Percentiles rank a stretch among this genome's conserved stretches.
Evolutionary conservation across 768 basidiomycete genomes (phyloP).

Genomic region (Amanita rubescens): DNA sequence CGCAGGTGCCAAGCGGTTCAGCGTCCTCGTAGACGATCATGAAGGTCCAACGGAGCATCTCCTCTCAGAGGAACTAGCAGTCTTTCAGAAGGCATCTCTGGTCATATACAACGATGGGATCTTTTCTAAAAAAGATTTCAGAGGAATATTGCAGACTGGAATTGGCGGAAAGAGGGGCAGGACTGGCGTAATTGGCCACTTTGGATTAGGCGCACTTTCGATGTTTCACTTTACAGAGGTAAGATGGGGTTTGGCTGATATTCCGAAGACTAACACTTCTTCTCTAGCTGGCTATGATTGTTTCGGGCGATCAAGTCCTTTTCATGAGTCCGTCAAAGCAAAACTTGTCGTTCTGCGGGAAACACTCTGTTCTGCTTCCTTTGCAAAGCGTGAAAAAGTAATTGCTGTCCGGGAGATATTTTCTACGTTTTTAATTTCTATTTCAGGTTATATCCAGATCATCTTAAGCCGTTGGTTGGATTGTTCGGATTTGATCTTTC

Average conservation of each 20-base stretch:
- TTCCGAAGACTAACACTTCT: background rate
- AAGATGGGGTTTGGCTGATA: background rate
- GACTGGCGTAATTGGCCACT: constrained; percentile 38
- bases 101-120: constrained; percentile 37
- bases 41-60: constrained; percentile 10
- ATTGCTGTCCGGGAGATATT: background rate
- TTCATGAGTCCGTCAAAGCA: constrained; percentile 41
- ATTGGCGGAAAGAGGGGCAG: constrained; percentile 34
- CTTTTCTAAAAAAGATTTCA: constrained; percentile 36
- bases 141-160: constrained; percentile 37
- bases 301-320: constrained; percentile 24
- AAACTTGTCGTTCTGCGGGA: constrained; percentile 29
- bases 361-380: constrained; percentile 23
- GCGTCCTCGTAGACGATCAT: constrained; percentile 31
- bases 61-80: constrained; percentile 27
- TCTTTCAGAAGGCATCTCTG: constrained; percentile 29
- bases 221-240: constrained; percentile 50
- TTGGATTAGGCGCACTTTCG: constrained; percentile 44
- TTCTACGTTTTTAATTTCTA: background rate
- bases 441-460: constrained; percentile 34
- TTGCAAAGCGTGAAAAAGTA: constrained; percentile 30
- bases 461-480: constrained; percentile 31
- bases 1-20: constrained; percentile 37
- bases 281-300: constrained; percentile 25
- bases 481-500: constrained; percentile 32